Percentiles rank a stretch among this genome's conserved stretches.
Evolutionary conservation across 2,329 filamentous ascomycete genomes (phyloP).

Genomic region (Plectosphaerella cucumerina): DNA sequence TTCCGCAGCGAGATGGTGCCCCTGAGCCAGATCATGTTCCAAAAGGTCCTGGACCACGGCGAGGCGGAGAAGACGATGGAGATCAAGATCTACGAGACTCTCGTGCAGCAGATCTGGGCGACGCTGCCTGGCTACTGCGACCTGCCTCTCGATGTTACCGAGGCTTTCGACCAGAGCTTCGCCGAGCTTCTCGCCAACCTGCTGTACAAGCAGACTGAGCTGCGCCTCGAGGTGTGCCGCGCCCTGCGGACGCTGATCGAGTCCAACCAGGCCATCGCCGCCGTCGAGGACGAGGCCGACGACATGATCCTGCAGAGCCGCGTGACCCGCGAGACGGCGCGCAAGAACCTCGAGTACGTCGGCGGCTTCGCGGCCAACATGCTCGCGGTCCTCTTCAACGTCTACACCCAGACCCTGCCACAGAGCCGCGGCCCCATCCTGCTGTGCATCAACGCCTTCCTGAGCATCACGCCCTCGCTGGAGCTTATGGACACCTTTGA

Average conservation of each 20-base stretch:
- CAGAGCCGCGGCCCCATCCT: constrained; percentile 88
- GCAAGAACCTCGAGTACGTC: constrained; percentile 78
- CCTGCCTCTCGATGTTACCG: constrained; percentile 71
- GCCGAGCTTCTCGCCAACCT: constrained; percentile 89
- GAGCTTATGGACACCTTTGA: constrained; percentile 87
- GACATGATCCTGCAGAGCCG: constrained; percentile 74
- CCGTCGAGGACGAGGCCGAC: constrained; percentile 61
- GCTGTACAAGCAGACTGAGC: constrained; percentile 84
- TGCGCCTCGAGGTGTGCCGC: constrained; percentile 83
- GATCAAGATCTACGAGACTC: constrained; percentile 94
- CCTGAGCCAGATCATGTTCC: constrained; percentile 84
- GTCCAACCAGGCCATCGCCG: constrained; percentile 78
- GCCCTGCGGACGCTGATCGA: constrained; percentile 84
- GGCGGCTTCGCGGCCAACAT: constrained; percentile 79
- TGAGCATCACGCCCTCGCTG: constrained; percentile 75
- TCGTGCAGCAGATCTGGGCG: constrained; percentile 94
- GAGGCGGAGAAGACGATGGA: constrained; percentile 87
- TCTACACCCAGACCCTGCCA: constrained; percentile 93
- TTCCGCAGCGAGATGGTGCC: constrained; percentile 86
- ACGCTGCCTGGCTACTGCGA: constrained; percentile 93
- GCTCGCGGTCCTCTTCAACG: constrained; percentile 96
- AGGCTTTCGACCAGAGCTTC: constrained; percentile 80
- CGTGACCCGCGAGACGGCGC: constrained; percentile 69
- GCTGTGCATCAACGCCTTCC: constrained; percentile 89
- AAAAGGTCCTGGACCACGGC: constrained; percentile 80